Evolutionary conservation across 139 green algal genomes (phyloP).

Genomic region (Parachlorella kessleri): DNA sequence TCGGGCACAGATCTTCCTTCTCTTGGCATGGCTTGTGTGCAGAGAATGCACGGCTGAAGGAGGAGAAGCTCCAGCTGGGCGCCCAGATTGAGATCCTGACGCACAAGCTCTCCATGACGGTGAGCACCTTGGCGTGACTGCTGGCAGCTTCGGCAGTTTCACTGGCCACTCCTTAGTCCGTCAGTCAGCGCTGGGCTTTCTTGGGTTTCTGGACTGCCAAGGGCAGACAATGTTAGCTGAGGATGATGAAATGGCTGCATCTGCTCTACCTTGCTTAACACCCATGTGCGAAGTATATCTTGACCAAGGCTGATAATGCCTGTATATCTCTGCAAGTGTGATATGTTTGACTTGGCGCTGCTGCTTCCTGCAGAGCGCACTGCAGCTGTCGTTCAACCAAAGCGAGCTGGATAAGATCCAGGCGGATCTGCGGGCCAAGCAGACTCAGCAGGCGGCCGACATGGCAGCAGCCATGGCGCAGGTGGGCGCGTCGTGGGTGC

Average conservation of each 20-base stretch:
- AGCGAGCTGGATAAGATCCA: constrained; percentile 8
- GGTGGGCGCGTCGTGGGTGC: too few relatives aligned
- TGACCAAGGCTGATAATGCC: not conserved
- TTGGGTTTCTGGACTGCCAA: not conserved
- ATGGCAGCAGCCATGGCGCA: constrained; percentile 30
- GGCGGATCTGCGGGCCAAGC: constrained; percentile 17
- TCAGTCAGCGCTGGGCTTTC: not conserved
- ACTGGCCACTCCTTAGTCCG: too few relatives aligned
- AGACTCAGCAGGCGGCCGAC: not conserved
- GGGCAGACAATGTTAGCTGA: not conserved
- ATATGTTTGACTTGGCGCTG: not conserved
- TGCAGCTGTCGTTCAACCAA: not conserved
- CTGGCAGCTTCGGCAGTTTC: too few relatives aligned
- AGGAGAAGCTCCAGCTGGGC: constrained; percentile 32
- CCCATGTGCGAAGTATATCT: not conserved
- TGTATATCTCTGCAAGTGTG: not conserved
- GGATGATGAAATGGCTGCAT: too few relatives aligned
- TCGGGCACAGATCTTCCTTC: too few relatives aligned
- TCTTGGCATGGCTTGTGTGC: not conserved
- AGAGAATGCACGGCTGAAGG: constrained; percentile 25
- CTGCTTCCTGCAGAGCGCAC: not conserved
- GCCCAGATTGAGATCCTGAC: constrained; percentile 39
- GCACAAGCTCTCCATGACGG: constrained; percentile 37
- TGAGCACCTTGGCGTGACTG: too few relatives aligned
- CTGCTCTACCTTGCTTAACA: not conserved